These are phyloP conservation scores for Blastobotrys elegans DNA, from an alignment of 1,139 yeast species.

Conservation along the genomic window DNA sequence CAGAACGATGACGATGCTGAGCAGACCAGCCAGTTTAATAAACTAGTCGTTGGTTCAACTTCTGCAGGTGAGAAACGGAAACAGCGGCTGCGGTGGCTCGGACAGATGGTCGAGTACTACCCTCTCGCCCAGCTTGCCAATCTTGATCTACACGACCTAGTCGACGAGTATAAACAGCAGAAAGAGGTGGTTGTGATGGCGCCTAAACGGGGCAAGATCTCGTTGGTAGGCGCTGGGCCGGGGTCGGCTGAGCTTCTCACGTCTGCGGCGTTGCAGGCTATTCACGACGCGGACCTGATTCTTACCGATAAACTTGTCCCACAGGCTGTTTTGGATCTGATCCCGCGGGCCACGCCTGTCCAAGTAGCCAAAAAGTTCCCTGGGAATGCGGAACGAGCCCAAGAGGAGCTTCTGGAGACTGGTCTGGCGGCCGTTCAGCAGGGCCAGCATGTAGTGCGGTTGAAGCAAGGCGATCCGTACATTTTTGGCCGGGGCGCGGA, in stretches of 20 bases:
- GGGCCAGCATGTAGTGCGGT: slow-evolving; percentile 77
- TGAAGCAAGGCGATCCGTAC: slow-evolving; percentile 97
- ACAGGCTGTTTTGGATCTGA: slow-evolving; percentile 72
- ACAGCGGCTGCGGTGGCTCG: slow-evolving; percentile 75
- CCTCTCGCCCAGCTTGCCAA: slow-evolving; percentile 64
- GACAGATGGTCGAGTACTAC: slow-evolving; percentile 87
- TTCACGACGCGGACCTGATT: slow-evolving; percentile 74
- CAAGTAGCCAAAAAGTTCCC: slow-evolving; percentile 94
- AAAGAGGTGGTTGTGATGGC: background rate
- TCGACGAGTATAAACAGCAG: slow-evolving; percentile 36
- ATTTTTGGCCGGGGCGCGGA: slow-evolving; percentile 97
- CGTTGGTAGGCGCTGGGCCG: slow-evolving; percentile 92
- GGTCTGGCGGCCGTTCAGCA: slow-evolving; percentile 60
- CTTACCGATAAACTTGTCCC: slow-evolving; percentile 93
- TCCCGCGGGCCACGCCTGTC: slow-evolving; percentile 67
- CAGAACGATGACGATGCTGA: slow-evolving; percentile 68
- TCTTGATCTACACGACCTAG: slow-evolving; percentile 53
- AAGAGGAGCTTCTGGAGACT: slow-evolving; percentile 66
- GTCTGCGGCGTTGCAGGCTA: slow-evolving; percentile 77
- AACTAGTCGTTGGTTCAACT: slow-evolving; percentile 51
- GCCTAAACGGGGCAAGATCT: slow-evolving; percentile 47
- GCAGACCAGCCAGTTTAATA: slow-evolving; percentile 53
- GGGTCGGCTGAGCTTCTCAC: slow-evolving; percentile 83
- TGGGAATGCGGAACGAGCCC: slow-evolving; percentile 94
- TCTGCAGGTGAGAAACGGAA: slow-evolving; percentile 39